These are phyloP conservation scores for Hymenoscyphus infarciens DNA, from an alignment of 2,329 filamentous ascomycete species.

Conservation along the genomic window DNA sequence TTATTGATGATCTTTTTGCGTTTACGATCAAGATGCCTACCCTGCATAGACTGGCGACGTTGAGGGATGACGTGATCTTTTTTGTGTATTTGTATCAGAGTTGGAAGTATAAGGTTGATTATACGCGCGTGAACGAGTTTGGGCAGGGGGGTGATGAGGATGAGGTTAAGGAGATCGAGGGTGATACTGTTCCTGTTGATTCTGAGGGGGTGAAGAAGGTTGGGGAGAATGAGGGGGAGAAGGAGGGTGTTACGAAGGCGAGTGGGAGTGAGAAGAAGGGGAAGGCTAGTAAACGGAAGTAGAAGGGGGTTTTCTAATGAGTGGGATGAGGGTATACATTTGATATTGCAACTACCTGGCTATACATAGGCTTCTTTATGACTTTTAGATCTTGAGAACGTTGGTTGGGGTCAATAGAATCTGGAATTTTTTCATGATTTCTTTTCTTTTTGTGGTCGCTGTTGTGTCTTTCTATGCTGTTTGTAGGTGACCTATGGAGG, in stretches of 20 bases:
- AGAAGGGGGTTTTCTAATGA: slow-evolving; percentile 13
- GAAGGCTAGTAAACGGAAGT: slow-evolving; percentile 48
- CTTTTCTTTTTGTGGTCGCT: too few relatives aligned
- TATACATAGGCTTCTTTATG: too few relatives aligned
- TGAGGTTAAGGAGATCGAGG: slow-evolving; percentile 42
- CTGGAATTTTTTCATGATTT: too few relatives aligned
- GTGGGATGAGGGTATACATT: not conserved
- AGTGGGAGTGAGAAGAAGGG: slow-evolving; percentile 48
- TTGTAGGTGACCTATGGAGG: too few relatives aligned
- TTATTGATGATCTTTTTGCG: slow-evolving; percentile 97
- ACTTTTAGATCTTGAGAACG: too few relatives aligned
- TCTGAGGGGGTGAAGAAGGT: slow-evolving; percentile 24
- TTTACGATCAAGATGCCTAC: slow-evolving; percentile 99
- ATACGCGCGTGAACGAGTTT: slow-evolving; percentile 92
- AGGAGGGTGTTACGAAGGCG: slow-evolving; percentile 39
- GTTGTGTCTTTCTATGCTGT: too few relatives aligned
- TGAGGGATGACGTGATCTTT: slow-evolving; percentile 96
- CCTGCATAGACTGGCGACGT: slow-evolving; percentile 84
- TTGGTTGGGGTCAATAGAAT: too few relatives aligned
- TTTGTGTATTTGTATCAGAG: slow-evolving; percentile 96
- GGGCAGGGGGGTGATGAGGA: slow-evolving; percentile 97
- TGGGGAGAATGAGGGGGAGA: slow-evolving; percentile 34
- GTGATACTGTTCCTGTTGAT: slow-evolving; percentile 22
- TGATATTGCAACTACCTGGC: not conserved
- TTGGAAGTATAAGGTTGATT: slow-evolving; percentile 89